phyloP scores from a whole-genome alignment of 2,329 filamentous ascomycete species.

The Sphaerulina musiva region DNA sequence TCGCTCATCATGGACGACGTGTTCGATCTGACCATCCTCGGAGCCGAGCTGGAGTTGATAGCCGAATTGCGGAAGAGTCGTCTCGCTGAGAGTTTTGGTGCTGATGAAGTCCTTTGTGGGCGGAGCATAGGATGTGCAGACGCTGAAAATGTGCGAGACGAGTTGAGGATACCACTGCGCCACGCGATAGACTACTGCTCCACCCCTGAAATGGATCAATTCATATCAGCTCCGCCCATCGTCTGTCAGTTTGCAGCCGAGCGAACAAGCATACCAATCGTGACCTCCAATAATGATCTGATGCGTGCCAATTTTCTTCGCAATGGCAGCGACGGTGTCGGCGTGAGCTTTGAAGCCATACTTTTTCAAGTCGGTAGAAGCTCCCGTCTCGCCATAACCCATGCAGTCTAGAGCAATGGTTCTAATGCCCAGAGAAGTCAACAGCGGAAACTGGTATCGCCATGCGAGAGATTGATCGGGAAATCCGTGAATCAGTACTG shows the following conservation, averaged over 20 bases:
- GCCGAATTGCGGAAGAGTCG: slow-evolving; percentile 59
- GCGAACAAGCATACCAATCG: slow-evolving; percentile 61
- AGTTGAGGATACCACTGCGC: slow-evolving; percentile 67
- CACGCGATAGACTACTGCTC: slow-evolving; percentile 66
- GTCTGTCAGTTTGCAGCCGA: background rate
- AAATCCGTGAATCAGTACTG: slow-evolving; percentile 66
- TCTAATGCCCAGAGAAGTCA: slow-evolving; percentile 64
- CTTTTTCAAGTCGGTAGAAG: slow-evolving; percentile 38
- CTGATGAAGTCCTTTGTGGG: slow-evolving; percentile 44
- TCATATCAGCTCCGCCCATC: background rate
- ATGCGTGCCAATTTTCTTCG: slow-evolving; percentile 49
- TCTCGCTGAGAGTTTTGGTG: slow-evolving; percentile 54
- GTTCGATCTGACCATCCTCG: slow-evolving; percentile 45
- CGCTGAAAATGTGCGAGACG: slow-evolving; percentile 65
- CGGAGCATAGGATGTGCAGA: slow-evolving; percentile 70
- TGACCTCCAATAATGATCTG: slow-evolving; percentile 79
- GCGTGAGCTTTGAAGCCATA: slow-evolving; percentile 69
- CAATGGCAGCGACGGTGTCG: slow-evolving; percentile 68
- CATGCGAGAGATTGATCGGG: slow-evolving; percentile 80
- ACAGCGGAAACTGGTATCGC: slow-evolving; percentile 78
- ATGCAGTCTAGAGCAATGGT: slow-evolving; percentile 82
- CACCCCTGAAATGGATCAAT: slow-evolving; percentile 45
- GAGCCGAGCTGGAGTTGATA: slow-evolving; percentile 76
- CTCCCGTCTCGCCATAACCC: slow-evolving; percentile 67
- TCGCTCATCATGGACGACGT: slow-evolving; percentile 44